These are phyloP conservation scores for Myxozyma sirexii DNA, from an alignment of 805 yeast species.

Conservation along the genomic window DNA sequence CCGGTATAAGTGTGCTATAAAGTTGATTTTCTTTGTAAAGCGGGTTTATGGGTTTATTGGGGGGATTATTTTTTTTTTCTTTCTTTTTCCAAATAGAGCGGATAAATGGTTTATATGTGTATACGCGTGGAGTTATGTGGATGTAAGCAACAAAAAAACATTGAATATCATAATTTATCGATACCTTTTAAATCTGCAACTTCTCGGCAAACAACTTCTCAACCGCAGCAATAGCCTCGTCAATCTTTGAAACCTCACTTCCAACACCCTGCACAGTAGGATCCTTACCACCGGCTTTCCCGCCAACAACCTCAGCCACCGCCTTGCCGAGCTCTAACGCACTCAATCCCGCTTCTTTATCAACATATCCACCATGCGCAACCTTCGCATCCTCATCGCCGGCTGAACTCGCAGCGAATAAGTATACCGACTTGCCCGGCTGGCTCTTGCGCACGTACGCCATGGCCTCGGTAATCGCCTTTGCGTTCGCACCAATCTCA, in stretches of 20 bases:
- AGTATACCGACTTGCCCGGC: constrained; percentile 73
- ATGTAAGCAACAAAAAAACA: too few relatives aligned
- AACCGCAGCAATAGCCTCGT: constrained; percentile 73
- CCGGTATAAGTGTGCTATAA: too few relatives aligned
- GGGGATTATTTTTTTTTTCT: too few relatives aligned
- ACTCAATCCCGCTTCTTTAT: constrained; percentile 72
- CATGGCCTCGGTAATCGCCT: constrained; percentile 92
- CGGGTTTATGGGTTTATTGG: too few relatives aligned
- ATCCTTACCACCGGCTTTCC: constrained; percentile 98
- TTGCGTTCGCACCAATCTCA: constrained; percentile 77
- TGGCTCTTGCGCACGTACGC: constrained; percentile 76
- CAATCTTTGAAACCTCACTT: constrained; percentile 68
- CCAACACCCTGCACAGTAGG: constrained; percentile 97
- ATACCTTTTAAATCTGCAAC: constrained; percentile 8
- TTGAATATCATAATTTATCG: too few relatives aligned
- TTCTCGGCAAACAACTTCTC: constrained; percentile 57
- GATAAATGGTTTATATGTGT: too few relatives aligned
- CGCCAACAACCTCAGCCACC: constrained; percentile 80
- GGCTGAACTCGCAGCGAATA: constrained; percentile 62
- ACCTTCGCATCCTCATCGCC: constrained; percentile 60
- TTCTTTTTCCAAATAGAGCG: too few relatives aligned
- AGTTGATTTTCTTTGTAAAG: too few relatives aligned
- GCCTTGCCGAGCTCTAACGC: constrained; percentile 65
- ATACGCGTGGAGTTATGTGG: too few relatives aligned
- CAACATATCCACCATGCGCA: constrained; percentile 93